Percentiles rank a stretch among this genome's conserved stretches.
Conservation (phyloP, 371 early-diverging fungal genomes). For the Syncephalastrum monosporum region DNA sequence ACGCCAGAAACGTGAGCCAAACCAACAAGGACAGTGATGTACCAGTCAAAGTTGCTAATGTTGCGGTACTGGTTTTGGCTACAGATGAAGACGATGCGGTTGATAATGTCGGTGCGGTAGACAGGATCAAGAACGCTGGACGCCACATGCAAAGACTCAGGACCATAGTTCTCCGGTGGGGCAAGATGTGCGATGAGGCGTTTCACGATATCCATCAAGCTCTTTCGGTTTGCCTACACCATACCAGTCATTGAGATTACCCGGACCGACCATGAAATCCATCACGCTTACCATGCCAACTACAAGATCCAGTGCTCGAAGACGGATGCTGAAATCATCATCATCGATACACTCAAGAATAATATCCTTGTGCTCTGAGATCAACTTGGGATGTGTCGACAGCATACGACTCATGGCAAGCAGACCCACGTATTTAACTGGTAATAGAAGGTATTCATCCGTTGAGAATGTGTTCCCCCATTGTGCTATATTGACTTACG, state of each 20-base stretch:
- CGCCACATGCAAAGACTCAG: slow-evolving; percentile 34
- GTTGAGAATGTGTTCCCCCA: background rate
- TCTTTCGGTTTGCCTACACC: slow-evolving; percentile 67
- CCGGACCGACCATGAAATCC: background rate
- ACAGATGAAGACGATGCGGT: slow-evolving; percentile 81
- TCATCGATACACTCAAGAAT: slow-evolving; percentile 91
- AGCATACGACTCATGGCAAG: slow-evolving; percentile 81
- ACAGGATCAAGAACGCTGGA: slow-evolving; percentile 62
- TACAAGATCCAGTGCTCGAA: slow-evolving; percentile 84
- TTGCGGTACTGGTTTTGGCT: slow-evolving; percentile 81
- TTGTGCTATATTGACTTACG: slow-evolving; percentile 42
- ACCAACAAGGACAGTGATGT: slow-evolving; percentile 77
- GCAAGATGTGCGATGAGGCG: slow-evolving; percentile 77
- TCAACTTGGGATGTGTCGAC: slow-evolving; percentile 79
- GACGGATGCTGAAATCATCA: slow-evolving; percentile 86
- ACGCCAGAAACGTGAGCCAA: slow-evolving; percentile 75
- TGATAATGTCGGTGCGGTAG: slow-evolving; percentile 80
- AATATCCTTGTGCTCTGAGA: slow-evolving; percentile 78
- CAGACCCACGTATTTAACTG: slow-evolving; percentile 92
- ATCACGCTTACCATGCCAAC: slow-evolving; percentile 68
- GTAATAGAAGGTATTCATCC: background rate
- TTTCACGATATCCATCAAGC: slow-evolving; percentile 79
- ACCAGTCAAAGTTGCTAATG: slow-evolving; percentile 95
- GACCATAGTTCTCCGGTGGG: slow-evolving; percentile 28
- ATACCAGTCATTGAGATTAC: background rate